These are phyloP conservation scores for Gossypium lobatum DNA, from an alignment of 441 rosid species.

Conservation along the genomic window DNA sequence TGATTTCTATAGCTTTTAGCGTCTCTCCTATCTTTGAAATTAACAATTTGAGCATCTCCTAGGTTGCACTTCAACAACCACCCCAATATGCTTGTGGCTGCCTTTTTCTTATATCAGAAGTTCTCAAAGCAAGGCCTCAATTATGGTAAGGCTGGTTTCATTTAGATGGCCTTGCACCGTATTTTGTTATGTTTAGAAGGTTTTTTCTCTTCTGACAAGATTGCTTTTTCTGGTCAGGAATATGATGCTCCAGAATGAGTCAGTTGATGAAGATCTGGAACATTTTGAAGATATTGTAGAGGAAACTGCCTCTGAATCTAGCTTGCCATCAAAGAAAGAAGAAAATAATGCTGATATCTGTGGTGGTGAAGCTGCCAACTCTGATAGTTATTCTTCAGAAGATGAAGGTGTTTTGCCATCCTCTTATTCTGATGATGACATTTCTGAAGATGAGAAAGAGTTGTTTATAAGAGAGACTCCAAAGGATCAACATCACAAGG, in stretches of 20 bases:
- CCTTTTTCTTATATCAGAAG: slow-evolving; percentile 94
- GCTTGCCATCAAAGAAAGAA: slow-evolving; percentile 24
- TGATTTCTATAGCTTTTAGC: slow-evolving; percentile 4
- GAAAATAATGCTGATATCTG: slow-evolving; percentile 21
- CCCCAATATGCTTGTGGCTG: slow-evolving; percentile 93
- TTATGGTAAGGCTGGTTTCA: slow-evolving; percentile 51
- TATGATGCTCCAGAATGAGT: slow-evolving; percentile 68
- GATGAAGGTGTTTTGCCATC: slow-evolving; percentile 40
- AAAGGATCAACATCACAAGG: slow-evolving; percentile 20
- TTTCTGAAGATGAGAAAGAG: slow-evolving; percentile 50
- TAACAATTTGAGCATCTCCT: slow-evolving; percentile 12
- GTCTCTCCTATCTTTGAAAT: neutral
- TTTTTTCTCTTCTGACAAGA: neutral
- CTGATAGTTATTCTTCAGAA: slow-evolving; percentile 50
- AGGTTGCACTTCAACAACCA: slow-evolving; percentile 96
- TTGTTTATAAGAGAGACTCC: slow-evolving; percentile 35
- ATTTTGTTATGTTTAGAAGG: neutral
- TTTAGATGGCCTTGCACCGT: neutral
- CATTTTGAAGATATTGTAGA: slow-evolving; percentile 82
- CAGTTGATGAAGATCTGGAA: slow-evolving; percentile 68
- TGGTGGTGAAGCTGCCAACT: slow-evolving; percentile 25
- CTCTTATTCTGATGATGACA: slow-evolving; percentile 53
- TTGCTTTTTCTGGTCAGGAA: slow-evolving; percentile 50
- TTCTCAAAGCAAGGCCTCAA: slow-evolving; percentile 82
- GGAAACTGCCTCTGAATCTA: slow-evolving; percentile 43